These are phyloP conservation scores for Solanum chmielewskii DNA, from an alignment of 257 asterid species.

Conservation along the genomic window DNA sequence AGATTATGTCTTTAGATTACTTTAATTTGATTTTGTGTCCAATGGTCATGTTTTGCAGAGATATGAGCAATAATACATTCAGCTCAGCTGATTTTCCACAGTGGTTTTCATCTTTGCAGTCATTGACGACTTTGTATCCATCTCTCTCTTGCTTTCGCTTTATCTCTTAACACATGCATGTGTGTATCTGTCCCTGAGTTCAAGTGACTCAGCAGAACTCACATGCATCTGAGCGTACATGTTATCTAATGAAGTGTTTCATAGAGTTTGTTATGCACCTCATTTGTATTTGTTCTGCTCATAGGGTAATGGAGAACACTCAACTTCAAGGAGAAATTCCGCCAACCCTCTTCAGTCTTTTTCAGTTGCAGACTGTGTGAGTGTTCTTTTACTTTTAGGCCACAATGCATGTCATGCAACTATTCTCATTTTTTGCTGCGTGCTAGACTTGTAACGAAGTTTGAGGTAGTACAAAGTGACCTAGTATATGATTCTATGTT, in stretches of 20 bases:
- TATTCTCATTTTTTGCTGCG: neutral
- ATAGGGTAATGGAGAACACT: slow-evolving; percentile 14
- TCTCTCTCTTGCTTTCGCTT: neutral
- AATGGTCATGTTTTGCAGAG: slow-evolving; percentile 8
- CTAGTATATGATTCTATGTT: neutral
- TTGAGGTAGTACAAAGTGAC: neutral
- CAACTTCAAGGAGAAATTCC: slow-evolving; percentile 15
- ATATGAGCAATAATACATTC: slow-evolving; percentile 24
- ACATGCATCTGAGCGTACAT: neutral
- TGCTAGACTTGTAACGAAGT: neutral
- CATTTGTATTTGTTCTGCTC: neutral
- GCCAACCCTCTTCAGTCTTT: slow-evolving; percentile 6
- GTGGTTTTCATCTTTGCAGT: slow-evolving; percentile 11
- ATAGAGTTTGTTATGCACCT: neutral
- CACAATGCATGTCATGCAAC: neutral
- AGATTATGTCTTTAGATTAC: neutral
- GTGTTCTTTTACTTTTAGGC: neutral
- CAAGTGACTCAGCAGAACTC: neutral
- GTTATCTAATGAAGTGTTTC: neutral
- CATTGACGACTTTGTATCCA: slow-evolving; percentile 24
- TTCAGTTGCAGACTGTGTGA: slow-evolving; percentile 15
- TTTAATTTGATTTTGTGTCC: neutral
- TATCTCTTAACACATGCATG: neutral
- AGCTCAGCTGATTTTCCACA: slow-evolving; percentile 9
- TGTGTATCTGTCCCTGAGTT: neutral